Conservation (phyloP, 2,329 filamentous ascomycete species). For the Colletotrichum sojae region DNA sequence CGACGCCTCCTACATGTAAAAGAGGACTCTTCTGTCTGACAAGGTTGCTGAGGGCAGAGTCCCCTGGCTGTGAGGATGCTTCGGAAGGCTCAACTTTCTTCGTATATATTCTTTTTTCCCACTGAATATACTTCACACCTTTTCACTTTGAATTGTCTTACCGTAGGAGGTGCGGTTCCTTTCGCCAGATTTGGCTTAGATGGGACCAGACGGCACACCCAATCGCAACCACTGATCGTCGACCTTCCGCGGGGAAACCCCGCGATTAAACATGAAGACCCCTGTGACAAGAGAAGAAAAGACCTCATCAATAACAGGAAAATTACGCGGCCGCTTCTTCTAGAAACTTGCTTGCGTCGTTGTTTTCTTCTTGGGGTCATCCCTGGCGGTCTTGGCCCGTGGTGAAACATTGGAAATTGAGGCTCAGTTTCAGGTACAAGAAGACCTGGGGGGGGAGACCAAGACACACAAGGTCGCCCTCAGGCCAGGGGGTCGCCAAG, state of each 20-base stretch:
- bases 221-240: not conserved
- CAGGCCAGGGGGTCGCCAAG: not conserved
- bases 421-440: conserved; percentile 27
- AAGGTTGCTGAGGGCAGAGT: not conserved
- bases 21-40: not conserved
- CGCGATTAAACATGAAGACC: not conserved
- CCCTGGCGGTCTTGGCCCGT: conserved; percentile 15
- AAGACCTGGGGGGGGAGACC: too few relatives aligned
- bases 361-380: not conserved
- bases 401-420: conserved; percentile 21
- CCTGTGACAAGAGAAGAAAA: not conserved
- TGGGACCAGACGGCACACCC: not conserved
- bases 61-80: not conserved
- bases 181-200: not conserved
- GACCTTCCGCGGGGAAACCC: not conserved
- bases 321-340: not conserved
- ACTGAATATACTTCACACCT: conserved; percentile 5
- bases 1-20: conserved; percentile 47
- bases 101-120: conserved; percentile 15
- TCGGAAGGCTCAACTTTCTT: not conserved
- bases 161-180: not conserved
- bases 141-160: not conserved
- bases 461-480: not conserved
- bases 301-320: not conserved
- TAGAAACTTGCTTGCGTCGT: too few relatives aligned